Evolutionary conservation across 345 rosid species (phyloP), one percentile per base, ranked within the genome.

Genomic region (Salix purpurea): DNA sequence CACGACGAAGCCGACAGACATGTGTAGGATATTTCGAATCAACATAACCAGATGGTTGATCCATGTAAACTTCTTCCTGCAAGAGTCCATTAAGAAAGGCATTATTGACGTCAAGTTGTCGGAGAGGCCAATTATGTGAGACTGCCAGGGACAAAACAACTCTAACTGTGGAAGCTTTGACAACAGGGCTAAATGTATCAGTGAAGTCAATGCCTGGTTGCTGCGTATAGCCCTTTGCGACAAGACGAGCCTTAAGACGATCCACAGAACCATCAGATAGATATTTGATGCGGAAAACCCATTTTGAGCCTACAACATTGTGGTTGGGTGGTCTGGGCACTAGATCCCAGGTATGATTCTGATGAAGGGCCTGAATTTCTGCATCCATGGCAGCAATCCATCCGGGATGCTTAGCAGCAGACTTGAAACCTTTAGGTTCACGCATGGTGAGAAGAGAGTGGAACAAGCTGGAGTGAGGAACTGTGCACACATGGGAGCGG

Each of bases 141-240:
- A 50, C 32, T 7, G 9, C 34, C 9, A 71, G 0, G 12, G 42
- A 46, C n/a, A 71, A 56, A 11, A 71, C 69, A 36, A 72, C 23
- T 21, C 54, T 62, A 34, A 76, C 1, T 1, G 15, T 80, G 65
- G 76, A 39, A 34, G 80, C 65, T 56, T 80, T 80, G 36, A 80
- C 11, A 16, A 80, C 52, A 24, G 19, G 76, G 37, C 72, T 62
- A 39, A 74, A 79, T 2, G 78, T 74, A 18, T 79, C 61, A 6
- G 39, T 36, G 37, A 44, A 79, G 54, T 79, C 80, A 28, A 80
- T 8, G 19, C 56, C 69, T 0, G 32, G 10, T 19, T 39, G 12
- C 30, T 79, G 72, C 2, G 74, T 42, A 6, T 32, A 72, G 6
- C 73, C 68, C 3, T 72, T 48, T 5, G 71, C 28, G 12, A 78